Base-by-base conservation (phyloP, 176 grass and related monocot genomes). In the Hyparrhenia diplandra region DNA sequence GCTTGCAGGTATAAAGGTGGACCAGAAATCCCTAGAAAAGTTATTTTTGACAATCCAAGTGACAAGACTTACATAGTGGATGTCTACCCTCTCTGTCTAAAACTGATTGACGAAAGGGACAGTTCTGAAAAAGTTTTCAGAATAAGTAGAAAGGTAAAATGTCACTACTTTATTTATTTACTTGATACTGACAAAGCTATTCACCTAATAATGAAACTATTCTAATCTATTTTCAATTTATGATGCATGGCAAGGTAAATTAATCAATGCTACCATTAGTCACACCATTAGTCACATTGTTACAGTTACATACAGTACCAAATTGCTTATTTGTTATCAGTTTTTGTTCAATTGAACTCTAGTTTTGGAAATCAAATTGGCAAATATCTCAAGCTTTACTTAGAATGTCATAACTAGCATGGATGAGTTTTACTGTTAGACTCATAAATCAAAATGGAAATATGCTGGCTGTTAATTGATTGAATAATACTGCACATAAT, bases 1-100 rank as follows among this genome's bases (percentile, higher is more conserved):
- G 70, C 41, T 78, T 83, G 54, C 83, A 98, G 95, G 95, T 99
- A 99, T 82, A 87, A 90, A 84, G 96, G 96, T 69, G 93, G 96
- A 75, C 96, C 96, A 57, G 96, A 91, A 75, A 80, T 99, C 27
- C 66, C 85, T 76, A 90, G 93, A 76, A 95, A 86, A 79, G 90
- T 99, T 47, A 93, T 93, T 57, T 88, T 80, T 54, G 82, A 84
- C 24, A 79, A 86, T 84, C 83, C 64, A 86, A 69, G 39, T 88
- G 57, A 51, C 62, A 93, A 82, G 77, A 61, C 36, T 46, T 91
- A 91, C 78, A 76, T 87, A 64, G 90, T 99, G 64, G 96, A 99
- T 91, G 93, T 99, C 29, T 99, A 99, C 67, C 96, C 96, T 57
- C 89, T 99, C 68, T 81, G 29, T 80, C 75, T 99, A 52, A 84